These are phyloP conservation scores for Acanthamoeba sp. DNA, from an alignment of 208 protist species.

Conservation along the genomic window DNA sequence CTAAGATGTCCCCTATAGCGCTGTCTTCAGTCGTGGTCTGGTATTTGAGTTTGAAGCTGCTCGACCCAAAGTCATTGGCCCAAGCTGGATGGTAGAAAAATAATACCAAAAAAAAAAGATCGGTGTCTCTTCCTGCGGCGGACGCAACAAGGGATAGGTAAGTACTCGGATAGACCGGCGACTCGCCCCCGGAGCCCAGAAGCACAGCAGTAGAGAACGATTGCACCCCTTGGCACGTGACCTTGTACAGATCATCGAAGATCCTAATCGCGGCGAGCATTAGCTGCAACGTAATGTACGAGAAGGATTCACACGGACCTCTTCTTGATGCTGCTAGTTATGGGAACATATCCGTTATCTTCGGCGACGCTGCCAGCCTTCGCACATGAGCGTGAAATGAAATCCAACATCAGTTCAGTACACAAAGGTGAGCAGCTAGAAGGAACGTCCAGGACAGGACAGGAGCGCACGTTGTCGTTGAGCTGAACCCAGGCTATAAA, in stretches of 20 bases:
- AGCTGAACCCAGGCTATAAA: not conserved
- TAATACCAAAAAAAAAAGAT: not conserved
- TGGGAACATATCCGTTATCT: not conserved
- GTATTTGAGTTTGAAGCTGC: not conserved
- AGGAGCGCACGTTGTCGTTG: slow-evolving; percentile 10
- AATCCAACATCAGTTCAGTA: no score
- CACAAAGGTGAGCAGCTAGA: no score
- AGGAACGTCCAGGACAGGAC: no score
- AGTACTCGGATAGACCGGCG: not conserved
- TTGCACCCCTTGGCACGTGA: not conserved
- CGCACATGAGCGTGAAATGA: not conserved
- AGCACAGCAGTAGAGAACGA: slow-evolving; percentile 6
- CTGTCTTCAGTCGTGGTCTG: not conserved
- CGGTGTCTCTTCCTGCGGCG: no score
- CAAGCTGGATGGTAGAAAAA: not conserved
- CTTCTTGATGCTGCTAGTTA: not conserved
- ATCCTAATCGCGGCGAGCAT: not conserved
- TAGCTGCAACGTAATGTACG: no score
- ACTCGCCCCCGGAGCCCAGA: not conserved
- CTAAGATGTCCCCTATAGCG: not conserved
- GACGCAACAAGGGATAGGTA: not conserved
- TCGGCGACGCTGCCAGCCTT: not conserved
- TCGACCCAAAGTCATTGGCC: slow-evolving; percentile 15
- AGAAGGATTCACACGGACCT: no score
- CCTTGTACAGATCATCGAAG: slow-evolving; percentile 6